These are phyloP conservation scores for Alternaria hordeiaustralica DNA, from an alignment of 2,329 filamentous ascomycete species.

Conservation along the genomic window DNA sequence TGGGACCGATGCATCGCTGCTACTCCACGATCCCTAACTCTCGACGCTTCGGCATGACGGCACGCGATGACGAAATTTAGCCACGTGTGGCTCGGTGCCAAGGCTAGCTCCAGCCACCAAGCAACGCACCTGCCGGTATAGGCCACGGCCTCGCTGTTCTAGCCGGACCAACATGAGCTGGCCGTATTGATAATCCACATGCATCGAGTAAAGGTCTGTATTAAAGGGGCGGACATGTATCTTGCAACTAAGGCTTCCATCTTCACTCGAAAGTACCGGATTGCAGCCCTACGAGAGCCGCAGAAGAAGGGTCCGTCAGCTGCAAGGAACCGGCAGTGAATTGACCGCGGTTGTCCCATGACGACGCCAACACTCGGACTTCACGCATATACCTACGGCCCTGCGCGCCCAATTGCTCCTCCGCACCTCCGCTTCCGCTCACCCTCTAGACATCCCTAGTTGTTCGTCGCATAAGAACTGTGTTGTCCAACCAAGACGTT, in stretches of 20 bases:
- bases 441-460: constrained; percentile 4
- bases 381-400: background rate
- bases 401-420: constrained; percentile 6
- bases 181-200: background rate
- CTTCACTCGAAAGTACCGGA: background rate
- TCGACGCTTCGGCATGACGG: constrained; percentile 7
- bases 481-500: constrained; percentile 19
- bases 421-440: background rate
- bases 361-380: constrained; percentile 8
- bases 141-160: constrained; percentile 1
- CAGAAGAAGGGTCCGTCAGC: constrained; percentile 9
- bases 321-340: constrained; percentile 12
- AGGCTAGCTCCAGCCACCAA: constrained; percentile 7
- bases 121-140: constrained; percentile 1
- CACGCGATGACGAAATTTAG: constrained; percentile 5
- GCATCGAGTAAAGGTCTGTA: background rate
- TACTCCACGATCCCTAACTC: background rate
- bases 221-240: background rate
- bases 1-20: background rate
- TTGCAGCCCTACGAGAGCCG: constrained; percentile 12
- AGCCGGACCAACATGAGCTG: background rate
- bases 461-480: constrained; percentile 11
- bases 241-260: background rate
- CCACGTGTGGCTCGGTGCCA: constrained; percentile 12
- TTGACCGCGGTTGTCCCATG: constrained; percentile 5